Evolutionary conservation across 257 asterid genomes (phyloP).

Genomic region (Fraxinus pennsylvanica): DNA sequence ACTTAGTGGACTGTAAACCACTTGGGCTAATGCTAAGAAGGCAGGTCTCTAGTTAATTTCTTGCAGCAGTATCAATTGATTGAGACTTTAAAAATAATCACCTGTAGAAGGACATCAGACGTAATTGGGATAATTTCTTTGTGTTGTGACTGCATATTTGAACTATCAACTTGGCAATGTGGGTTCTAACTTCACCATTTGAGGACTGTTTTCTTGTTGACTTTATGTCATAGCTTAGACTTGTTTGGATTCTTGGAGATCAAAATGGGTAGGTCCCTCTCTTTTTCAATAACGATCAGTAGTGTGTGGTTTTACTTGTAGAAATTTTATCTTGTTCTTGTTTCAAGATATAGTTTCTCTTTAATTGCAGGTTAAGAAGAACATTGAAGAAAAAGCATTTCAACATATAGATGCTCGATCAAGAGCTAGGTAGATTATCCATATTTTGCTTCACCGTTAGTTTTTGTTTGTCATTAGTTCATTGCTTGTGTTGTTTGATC

Average conservation of each 20-base stretch:
- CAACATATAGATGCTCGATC: slow-evolving; percentile 58
- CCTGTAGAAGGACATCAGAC: background rate
- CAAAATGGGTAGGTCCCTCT: background rate
- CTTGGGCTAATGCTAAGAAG: background rate
- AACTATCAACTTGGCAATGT: background rate
- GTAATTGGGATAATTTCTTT: background rate
- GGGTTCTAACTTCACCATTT: background rate
- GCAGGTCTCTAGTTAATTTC: background rate
- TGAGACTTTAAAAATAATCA: background rate
- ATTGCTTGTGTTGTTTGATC: background rate
- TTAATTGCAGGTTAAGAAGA: slow-evolving; percentile 43
- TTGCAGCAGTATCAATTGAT: background rate
- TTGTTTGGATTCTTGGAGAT: background rate
- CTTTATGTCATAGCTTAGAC: background rate
- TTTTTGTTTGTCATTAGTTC: background rate
- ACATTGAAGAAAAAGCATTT: slow-evolving; percentile 46
- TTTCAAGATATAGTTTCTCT: background rate
- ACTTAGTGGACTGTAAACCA: background rate
- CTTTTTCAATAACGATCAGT: background rate
- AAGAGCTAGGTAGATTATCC: slow-evolving; percentile 39
- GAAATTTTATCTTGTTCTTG: background rate
- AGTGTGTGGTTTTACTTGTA: background rate
- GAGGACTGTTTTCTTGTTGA: background rate
- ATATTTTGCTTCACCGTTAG: background rate
- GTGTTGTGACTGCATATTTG: background rate